Evolutionary conservation across 2,329 filamentous ascomycete species (phyloP).

Genomic region (Aureobasidium sp.): DNA sequence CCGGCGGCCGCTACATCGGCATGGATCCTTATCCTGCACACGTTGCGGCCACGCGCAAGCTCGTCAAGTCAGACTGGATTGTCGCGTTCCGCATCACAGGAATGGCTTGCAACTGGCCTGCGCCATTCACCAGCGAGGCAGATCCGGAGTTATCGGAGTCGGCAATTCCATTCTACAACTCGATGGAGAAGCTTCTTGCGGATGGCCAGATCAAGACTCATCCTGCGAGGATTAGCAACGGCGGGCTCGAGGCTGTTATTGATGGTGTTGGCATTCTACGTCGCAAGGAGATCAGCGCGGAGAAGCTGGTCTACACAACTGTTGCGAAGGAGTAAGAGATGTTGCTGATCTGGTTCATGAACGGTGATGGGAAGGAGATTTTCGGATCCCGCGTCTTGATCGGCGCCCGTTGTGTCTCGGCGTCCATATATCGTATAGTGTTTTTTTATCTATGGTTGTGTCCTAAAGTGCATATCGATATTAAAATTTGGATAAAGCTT

Average conservation of each 20-base stretch:
- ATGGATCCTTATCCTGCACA: constrained; percentile 27
- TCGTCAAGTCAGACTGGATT: constrained; percentile 9
- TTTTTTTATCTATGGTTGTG: too few relatives aligned
- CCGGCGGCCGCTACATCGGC: constrained; percentile 32
- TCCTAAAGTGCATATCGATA: too few relatives aligned
- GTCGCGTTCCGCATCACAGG: constrained; percentile 3
- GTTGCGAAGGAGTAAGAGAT: neutral
- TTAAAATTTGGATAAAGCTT: neutral
- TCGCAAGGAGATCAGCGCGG: neutral
- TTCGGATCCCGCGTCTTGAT: neutral
- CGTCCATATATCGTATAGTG: neutral
- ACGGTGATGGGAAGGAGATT: neutral
- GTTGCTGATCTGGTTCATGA: neutral
- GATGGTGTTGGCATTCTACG: neutral
- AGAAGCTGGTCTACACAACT: neutral
- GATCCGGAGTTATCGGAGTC: neutral
- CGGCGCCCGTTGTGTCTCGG: neutral
- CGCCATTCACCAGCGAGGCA: neutral
- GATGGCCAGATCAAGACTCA: neutral
- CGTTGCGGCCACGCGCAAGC: neutral
- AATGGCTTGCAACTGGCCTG: neutral
- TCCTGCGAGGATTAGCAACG: neutral
- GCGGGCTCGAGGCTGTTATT: neutral
- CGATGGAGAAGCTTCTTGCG: neutral
- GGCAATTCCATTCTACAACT: neutral